A percentile compares a stretch with the other conserved stretches of the same genome.
Conservation (phyloP, 2,329 filamentous ascomycete genomes). For the Diaporthe nobilis region DNA sequence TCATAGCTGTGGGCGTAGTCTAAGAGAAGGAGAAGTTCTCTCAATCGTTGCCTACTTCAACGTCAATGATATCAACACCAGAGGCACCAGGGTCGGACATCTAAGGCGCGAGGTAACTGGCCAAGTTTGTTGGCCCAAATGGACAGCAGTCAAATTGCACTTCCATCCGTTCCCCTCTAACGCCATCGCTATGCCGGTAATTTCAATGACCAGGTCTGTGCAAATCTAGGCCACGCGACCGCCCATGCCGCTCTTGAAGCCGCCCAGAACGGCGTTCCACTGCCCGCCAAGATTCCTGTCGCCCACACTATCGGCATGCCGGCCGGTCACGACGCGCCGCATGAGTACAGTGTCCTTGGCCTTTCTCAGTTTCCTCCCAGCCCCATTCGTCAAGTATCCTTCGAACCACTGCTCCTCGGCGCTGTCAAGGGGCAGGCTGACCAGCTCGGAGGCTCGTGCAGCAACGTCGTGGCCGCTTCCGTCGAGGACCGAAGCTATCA, state of each 20-base stretch:
- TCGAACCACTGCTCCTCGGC: slow-evolving; percentile 83
- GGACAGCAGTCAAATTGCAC: background rate
- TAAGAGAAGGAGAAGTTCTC: background rate
- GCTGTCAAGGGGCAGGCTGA: slow-evolving; percentile 78
- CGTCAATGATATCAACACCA: background rate
- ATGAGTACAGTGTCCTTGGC: slow-evolving; percentile 82
- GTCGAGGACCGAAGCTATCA: slow-evolving; percentile 72
- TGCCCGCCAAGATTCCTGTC: slow-evolving; percentile 60
- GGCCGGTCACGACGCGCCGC: slow-evolving; percentile 78
- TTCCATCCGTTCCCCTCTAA: background rate
- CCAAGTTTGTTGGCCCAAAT: background rate
- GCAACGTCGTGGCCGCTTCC: slow-evolving; percentile 58
- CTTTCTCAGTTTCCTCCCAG: slow-evolving; percentile 73
- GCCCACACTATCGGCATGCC: slow-evolving; percentile 62
- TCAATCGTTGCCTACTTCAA: background rate
- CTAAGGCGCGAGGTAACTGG: too few species aligned
- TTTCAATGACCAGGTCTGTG: background rate
- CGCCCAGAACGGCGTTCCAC: slow-evolving; percentile 66
- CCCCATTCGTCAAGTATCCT: slow-evolving; percentile 74
- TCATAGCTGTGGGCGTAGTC: background rate
- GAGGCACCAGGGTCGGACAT: background rate
- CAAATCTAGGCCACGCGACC: slow-evolving; percentile 45
- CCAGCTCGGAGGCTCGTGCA: slow-evolving; percentile 75
- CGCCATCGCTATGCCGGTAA: slow-evolving; percentile 38
- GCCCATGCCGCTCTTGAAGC: slow-evolving; percentile 62